These are phyloP conservation scores for Obelidium mucronatum DNA, from an alignment of 192 early-diverging fungal species.

Conservation along the genomic window DNA sequence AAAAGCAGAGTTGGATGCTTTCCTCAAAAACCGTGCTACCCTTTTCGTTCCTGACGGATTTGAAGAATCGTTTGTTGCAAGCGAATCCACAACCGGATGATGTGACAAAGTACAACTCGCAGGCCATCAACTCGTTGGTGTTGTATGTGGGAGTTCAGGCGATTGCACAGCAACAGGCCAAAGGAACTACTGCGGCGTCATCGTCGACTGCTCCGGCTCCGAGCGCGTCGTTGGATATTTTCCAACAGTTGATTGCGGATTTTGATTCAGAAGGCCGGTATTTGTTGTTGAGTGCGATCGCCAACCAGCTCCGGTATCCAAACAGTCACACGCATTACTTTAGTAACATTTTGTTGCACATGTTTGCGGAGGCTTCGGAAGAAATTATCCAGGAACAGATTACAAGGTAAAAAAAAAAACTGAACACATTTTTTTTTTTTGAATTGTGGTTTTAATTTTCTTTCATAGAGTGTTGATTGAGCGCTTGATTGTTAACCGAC, in stretches of 20 bases:
- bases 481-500: slow-evolving; percentile 93
- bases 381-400: slow-evolving; percentile 95
- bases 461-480: slow-evolving; percentile 88
- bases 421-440: no score
- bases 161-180: slow-evolving; percentile 60
- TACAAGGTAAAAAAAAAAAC: slow-evolving; percentile 75
- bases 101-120: slow-evolving; percentile 74
- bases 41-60: slow-evolving; percentile 65
- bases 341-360: slow-evolving; percentile 83
- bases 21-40: slow-evolving; percentile 67
- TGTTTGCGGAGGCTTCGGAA: slow-evolving; percentile 80
- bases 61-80: slow-evolving; percentile 59
- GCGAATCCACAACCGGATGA: slow-evolving; percentile 39
- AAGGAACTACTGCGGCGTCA: slow-evolving; percentile 43
- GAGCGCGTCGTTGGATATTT: slow-evolving; percentile 82
- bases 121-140: slow-evolving; percentile 86
- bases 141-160: slow-evolving; percentile 85
- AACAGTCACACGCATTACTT: slow-evolving; percentile 97
- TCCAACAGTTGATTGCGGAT: slow-evolving; percentile 76
- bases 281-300: slow-evolving; percentile 86
- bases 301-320: slow-evolving; percentile 97
- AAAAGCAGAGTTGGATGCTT: slow-evolving; percentile 77
- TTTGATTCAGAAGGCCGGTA: slow-evolving; percentile 89
- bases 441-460: no score
- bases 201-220: slow-evolving; percentile 56